Conservation (phyloP, 176 grass and related monocot species). For the Juncus effusus region DNA sequence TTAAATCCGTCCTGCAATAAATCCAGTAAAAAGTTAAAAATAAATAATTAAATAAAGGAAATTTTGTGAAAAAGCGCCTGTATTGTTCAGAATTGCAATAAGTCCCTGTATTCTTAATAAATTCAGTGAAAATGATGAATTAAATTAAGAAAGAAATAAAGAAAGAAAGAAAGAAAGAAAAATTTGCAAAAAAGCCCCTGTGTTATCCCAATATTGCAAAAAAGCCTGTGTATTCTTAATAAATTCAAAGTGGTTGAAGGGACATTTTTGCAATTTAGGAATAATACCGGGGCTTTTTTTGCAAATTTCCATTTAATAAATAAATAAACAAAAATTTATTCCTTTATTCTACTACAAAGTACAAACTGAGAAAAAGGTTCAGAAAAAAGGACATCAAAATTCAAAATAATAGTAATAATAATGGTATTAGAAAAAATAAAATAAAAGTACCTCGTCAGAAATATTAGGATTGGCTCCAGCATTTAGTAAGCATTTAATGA, state of each 20-base stretch:
- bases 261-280: too few relatives aligned
- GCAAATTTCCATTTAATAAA: background rate
- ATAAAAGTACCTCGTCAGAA: slow-evolving; percentile 66
- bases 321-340: background rate
- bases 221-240: too few relatives aligned
- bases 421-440: background rate
- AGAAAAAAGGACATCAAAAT: background rate
- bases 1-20: slow-evolving; percentile 68
- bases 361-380: background rate
- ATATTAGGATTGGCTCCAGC: slow-evolving; percentile 71
- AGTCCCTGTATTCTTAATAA: too few relatives aligned
- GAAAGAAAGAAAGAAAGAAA: background rate
- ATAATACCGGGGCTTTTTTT: too few relatives aligned
- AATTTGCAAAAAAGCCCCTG: too few relatives aligned
- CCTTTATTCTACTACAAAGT: background rate
- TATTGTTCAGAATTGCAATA: too few relatives aligned
- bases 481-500: slow-evolving; percentile 70
- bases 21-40: background rate
- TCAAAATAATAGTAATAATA: slow-evolving; percentile 15
- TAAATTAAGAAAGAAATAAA: background rate
- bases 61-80: too few relatives aligned
- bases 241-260: too few relatives aligned
- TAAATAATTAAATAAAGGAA: too few relatives aligned
- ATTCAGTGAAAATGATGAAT: background rate
- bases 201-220: too few relatives aligned